Conservation (phyloP, 140 eudicot species). For the Senecio squalidus region DNA sequence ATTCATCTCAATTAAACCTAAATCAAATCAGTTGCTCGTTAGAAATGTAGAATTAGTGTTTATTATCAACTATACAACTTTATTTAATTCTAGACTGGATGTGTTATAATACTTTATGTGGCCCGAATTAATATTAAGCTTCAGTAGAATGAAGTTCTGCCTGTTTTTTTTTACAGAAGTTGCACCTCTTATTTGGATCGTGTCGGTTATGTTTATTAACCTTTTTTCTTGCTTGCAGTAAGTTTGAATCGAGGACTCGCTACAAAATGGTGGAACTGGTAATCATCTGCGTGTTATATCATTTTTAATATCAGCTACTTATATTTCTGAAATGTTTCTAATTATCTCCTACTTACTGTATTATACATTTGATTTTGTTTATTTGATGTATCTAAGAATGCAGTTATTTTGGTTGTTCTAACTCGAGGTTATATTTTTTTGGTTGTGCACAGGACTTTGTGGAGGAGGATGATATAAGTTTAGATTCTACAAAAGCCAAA, state of each 20-base stretch:
- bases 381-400: not conserved
- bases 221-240: constrained; percentile 22
- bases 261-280: constrained; percentile 41
- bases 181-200: not conserved
- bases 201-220: not conserved
- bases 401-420: constrained; percentile 8
- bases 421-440: not conserved
- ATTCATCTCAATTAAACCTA: too few species aligned
- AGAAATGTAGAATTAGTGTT: too few species aligned
- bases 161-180: not conserved
- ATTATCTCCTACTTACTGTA: constrained; percentile 1
- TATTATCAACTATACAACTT: too few species aligned
- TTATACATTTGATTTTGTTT: not conserved
- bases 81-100: too few species aligned
- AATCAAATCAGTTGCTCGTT: too few species aligned
- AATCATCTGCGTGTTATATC: constrained; percentile 17
- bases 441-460: constrained; percentile 34
- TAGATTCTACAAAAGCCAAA: constrained; percentile 67
- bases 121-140: too few species aligned
- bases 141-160: not conserved
- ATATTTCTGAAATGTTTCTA: not conserved
- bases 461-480: constrained; percentile 48
- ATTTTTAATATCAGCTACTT: not conserved
- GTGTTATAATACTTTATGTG: too few species aligned
- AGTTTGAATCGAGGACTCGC: constrained; percentile 19